Base-by-base conservation (phyloP, 768 basidiomycete species). In the Termitomyces sp. region DNA sequence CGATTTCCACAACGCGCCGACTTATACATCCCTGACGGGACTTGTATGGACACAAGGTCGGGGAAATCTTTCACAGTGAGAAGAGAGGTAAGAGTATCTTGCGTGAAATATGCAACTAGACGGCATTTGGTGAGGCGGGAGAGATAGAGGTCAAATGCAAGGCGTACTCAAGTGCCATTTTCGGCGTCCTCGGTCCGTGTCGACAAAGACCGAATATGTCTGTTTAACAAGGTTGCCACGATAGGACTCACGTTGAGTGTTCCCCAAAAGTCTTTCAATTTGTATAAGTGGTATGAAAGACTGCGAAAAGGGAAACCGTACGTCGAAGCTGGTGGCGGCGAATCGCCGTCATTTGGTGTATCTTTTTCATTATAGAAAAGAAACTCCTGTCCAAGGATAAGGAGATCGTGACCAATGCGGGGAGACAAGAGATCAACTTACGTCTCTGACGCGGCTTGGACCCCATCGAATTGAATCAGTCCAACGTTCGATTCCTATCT, bases 401-500 rank as follows among this genome's bases (percentile, higher is more conserved):
- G 54, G 50, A 54, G 31, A 45, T 54, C 44, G 49, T 55, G 31
- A 60, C 36, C 9, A 20, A 41, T 5, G 47, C 27, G 30, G 45
- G 53, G 39, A 41, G 33, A 42, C 37, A 61, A 47, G 41, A 50
- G 33, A 56, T 11, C 42, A 58, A 74, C 83, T 75, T 67, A 89
- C 89, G 65, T 90, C 88, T 75, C 82, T 80, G 49, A 90, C 88
- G 45, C 88, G 81, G 66, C 87, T 89, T 5, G 89, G 88, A 0
- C 90, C 89, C 90, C 90, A 92, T 61, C 83, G 74, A 63, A 85
- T 85, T 5, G 85, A 89, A 66, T 91, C 89, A 31, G 89, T 91
- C 89, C 89, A 91, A 56, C 89, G 80, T 67, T 91, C 88, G 37
- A 91, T 89, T 45, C 87, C 88, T 58, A 88, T 78, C 87, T 89